phyloP scores from a whole-genome alignment of 768 basidiomycete species.

The Gloeophyllum trabeum region DNA sequence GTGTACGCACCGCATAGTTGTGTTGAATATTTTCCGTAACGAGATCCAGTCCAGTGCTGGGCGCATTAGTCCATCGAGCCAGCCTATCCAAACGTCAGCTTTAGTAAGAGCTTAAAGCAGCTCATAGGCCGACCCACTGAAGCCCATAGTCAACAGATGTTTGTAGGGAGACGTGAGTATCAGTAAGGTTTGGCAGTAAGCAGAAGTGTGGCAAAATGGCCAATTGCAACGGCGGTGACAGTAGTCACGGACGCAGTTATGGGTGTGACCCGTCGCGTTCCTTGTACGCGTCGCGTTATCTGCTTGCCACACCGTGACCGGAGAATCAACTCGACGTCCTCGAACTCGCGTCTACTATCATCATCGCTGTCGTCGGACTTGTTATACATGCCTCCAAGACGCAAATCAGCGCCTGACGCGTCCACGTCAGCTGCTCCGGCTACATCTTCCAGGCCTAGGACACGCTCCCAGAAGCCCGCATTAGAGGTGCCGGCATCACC shows the following conservation, averaged over 20 bases:
- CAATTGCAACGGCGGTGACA: too few relatives aligned
- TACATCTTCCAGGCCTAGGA: too few relatives aligned
- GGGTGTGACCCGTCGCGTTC: too few relatives aligned
- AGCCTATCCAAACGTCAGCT: conserved; percentile 28
- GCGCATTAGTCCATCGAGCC: conserved; percentile 79
- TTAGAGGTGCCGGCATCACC: too few relatives aligned
- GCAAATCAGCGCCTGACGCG: conserved; percentile 27
- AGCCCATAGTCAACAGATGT: background rate
- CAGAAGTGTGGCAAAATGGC: too few relatives aligned
- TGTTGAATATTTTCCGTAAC: conserved; percentile 56
- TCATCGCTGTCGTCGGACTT: conserved; percentile 4
- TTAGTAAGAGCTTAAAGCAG: background rate
- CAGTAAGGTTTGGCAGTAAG: too few relatives aligned
- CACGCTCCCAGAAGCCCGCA: too few relatives aligned
- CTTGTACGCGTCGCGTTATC: too few relatives aligned
- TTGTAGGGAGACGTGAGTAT: background rate
- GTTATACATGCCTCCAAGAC: conserved; percentile 29
- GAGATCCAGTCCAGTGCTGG: conserved; percentile 54
- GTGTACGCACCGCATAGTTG: conserved; percentile 51
- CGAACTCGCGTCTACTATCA: background rate
- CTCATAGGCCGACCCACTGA: background rate
- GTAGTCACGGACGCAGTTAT: too few relatives aligned
- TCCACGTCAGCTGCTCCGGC: too few relatives aligned
- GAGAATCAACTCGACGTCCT: too few relatives aligned
- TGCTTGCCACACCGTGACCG: too few relatives aligned